Percentiles rank a stretch among this genome's conserved stretches.
These are phyloP conservation scores for Solanum okadae DNA, from an alignment of 257 asterid genomes.

Conservation along the genomic window DNA sequence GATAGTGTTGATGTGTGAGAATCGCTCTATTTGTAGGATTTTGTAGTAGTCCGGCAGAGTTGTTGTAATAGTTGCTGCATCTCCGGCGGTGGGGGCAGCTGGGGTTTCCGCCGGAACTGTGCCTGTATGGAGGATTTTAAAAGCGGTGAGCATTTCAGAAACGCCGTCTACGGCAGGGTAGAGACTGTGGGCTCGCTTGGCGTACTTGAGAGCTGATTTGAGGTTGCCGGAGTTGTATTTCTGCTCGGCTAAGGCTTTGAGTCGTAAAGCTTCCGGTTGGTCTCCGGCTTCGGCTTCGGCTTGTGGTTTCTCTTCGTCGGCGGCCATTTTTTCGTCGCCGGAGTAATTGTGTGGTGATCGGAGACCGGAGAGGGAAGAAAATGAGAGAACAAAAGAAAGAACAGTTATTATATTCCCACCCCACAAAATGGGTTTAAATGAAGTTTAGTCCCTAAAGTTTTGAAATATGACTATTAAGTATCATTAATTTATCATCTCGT, in stretches of 20 bases:
- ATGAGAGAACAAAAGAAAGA: neutral
- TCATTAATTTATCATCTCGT: too few species aligned
- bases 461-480: neutral
- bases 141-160: conserved; percentile 50
- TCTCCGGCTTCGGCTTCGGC: neutral
- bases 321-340: conserved; percentile 17
- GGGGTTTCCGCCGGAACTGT: neutral
- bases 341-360: neutral
- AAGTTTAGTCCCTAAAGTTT: neutral
- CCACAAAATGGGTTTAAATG: neutral
- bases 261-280: conserved; percentile 21
- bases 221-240: conserved; percentile 48
- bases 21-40: conserved; percentile 61
- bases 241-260: conserved; percentile 53
- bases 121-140: conserved; percentile 33
- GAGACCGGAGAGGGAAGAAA: neutral
- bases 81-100: neutral
- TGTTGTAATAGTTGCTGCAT: neutral
- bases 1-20: conserved; percentile 44
- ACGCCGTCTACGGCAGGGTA: conserved; percentile 46
- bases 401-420: neutral
- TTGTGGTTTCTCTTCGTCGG: neutral
- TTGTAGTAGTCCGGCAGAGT: conserved; percentile 53
- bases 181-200: conserved; percentile 60
- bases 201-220: conserved; percentile 46